Percentiles rank a stretch among this genome's conserved stretches.
Conservation (phyloP, 306 rosid genomes). For the Sicyos baderoa region DNA sequence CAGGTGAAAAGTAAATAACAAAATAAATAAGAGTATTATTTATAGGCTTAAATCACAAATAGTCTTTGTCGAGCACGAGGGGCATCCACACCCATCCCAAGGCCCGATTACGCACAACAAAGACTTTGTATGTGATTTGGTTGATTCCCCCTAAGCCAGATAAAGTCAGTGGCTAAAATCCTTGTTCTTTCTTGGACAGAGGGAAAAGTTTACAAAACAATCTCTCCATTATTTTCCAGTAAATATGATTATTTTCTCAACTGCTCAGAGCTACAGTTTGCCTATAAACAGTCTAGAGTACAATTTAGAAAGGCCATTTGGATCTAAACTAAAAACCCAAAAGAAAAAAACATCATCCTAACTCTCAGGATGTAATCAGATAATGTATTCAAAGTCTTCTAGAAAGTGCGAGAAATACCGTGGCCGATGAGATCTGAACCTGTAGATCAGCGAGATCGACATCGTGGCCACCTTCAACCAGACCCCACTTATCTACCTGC, state of each 20-base stretch:
- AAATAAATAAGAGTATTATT: too few relatives aligned
- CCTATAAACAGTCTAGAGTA: constrained; percentile 10
- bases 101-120: too few relatives aligned
- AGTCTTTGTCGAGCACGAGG: too few relatives aligned
- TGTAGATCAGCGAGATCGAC: constrained; percentile 77
- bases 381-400: constrained; percentile 33
- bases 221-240: not conserved
- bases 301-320: constrained; percentile 17
- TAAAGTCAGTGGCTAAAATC: not conserved
- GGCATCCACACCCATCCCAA: too few relatives aligned
- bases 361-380: constrained; percentile 19
- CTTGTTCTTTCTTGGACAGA: constrained; percentile 5
- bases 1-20: too few relatives aligned
- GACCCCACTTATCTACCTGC: constrained; percentile 87
- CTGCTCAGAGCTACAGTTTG: not conserved
- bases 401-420: constrained; percentile 73
- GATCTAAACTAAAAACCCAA: constrained; percentile 19
- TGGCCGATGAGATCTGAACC: constrained; percentile 72
- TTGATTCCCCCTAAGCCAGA: not conserved
- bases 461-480: constrained; percentile 94
- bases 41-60: too few relatives aligned
- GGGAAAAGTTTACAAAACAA: not conserved
- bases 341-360: constrained; percentile 14
- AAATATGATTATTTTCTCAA: not conserved
- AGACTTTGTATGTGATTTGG: not conserved